A percentile compares a stretch with the other conserved stretches of the same genome.
Evolutionary conservation across 2,329 filamentous ascomycete species (phyloP).

Genomic region (Exophiala lecanii-corni): DNA sequence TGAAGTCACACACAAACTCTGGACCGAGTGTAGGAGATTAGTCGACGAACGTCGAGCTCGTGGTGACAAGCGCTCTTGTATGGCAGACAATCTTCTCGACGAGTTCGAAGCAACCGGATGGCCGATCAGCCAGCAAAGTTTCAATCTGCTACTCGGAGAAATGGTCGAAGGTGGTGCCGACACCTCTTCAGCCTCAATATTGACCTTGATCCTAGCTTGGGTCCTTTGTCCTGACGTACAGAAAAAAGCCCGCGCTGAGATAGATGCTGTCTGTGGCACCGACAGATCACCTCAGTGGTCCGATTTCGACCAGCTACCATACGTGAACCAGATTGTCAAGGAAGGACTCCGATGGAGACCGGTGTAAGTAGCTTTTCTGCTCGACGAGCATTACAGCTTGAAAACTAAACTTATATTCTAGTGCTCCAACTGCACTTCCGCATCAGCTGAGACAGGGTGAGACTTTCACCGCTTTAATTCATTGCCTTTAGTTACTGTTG

Average conservation of each 20-base stretch:
- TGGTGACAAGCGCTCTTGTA: constrained; percentile 25
- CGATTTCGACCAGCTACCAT: constrained; percentile 48
- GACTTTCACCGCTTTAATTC: constrained; percentile 26
- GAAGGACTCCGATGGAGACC: constrained; percentile 30
- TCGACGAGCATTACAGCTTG: constrained; percentile 29
- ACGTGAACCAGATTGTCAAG: constrained; percentile 42
- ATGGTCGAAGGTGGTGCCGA: constrained; percentile 21
- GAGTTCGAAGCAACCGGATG: constrained; percentile 6
- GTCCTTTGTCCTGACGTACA: constrained; percentile 43
- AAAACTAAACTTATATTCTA: constrained; percentile 30
- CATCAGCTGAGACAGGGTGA: constrained; percentile 13
- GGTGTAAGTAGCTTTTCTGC: constrained; percentile 31
- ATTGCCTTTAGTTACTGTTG: constrained; percentile 39
- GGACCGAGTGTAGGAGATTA: constrained; percentile 31
- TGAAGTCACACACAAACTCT: constrained; percentile 38
- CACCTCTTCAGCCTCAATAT: constrained; percentile 29
- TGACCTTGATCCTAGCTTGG: constrained; percentile 34
- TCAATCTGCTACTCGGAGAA: constrained; percentile 17
- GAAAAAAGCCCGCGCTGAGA: constrained; percentile 42
- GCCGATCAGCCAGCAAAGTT: constrained; percentile 6
- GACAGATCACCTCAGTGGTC: constrained; percentile 45
- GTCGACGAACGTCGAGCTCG: constrained; percentile 9
- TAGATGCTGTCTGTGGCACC: constrained; percentile 48
- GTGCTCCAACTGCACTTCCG: constrained; percentile 12
- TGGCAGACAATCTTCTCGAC: constrained; percentile 40